Conservation (phyloP, 345 rosid species). For the Angophora floribunda region DNA sequence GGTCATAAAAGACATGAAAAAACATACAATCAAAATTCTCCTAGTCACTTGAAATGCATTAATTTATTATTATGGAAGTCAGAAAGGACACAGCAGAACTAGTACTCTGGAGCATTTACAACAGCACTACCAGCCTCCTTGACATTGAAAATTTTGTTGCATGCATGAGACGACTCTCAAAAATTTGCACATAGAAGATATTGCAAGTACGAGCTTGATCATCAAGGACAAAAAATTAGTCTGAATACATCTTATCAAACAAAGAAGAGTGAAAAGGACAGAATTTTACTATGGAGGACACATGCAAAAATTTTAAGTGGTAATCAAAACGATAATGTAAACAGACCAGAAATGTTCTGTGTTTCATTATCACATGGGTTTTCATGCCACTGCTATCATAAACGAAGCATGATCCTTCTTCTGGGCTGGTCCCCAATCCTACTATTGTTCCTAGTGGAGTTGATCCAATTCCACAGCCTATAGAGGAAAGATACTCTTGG, state of each 20-base stretch:
- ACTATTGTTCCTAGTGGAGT: conserved; percentile 58
- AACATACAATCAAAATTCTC: not conserved
- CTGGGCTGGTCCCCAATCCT: conserved; percentile 67
- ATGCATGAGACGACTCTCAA: not conserved
- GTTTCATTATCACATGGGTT: conserved; percentile 86
- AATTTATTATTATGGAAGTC: not conserved
- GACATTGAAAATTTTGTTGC: not conserved
- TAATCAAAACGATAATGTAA: not conserved
- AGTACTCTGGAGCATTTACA: not conserved
- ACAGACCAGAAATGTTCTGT: conserved; percentile 86
- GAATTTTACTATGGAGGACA: not conserved
- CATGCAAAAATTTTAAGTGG: not conserved
- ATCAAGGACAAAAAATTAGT: not conserved
- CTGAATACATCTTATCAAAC: not conserved
- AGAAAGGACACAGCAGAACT: not conserved
- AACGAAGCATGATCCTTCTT: conserved; percentile 82
- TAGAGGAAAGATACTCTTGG: conserved; percentile 3
- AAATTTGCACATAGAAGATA: not conserved
- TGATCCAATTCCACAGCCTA: conserved; percentile 16
- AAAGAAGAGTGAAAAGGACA: not conserved
- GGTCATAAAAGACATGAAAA: not conserved
- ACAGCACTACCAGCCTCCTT: not conserved
- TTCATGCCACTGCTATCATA: conserved; percentile 58
- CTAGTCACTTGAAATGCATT: not conserved
- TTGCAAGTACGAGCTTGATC: not conserved